phyloP scores from a whole-genome alignment of 1,284 basidiomycete genomes.

The Irpex sp. region DNA sequence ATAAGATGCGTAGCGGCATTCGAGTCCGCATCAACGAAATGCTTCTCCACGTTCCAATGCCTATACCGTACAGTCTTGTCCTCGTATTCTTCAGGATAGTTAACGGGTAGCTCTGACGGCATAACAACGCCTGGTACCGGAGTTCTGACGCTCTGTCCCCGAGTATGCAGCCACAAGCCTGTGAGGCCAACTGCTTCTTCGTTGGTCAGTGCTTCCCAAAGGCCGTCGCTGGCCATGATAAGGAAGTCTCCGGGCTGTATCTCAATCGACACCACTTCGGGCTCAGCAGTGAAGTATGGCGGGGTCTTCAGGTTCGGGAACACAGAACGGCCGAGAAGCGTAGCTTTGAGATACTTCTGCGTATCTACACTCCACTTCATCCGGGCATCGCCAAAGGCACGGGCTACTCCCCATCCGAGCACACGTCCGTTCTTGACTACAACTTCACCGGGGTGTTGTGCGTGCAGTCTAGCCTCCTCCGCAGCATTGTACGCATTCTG shows the following conservation, averaged over 20 bases:
- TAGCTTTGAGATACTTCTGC: slow-evolving; percentile 30
- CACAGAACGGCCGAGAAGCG: slow-evolving; percentile 30
- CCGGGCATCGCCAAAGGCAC: slow-evolving; percentile 49
- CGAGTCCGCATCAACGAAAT: slow-evolving; percentile 40
- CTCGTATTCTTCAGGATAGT: slow-evolving; percentile 7
- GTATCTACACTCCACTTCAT: slow-evolving; percentile 42
- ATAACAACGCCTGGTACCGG: not conserved
- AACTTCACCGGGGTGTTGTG: slow-evolving; percentile 36
- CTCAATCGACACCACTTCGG: slow-evolving; percentile 39
- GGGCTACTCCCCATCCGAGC: slow-evolving; percentile 40
- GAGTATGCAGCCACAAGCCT: slow-evolving; percentile 41
- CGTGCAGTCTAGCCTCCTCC: slow-evolving; percentile 35
- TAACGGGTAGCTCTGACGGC: not conserved
- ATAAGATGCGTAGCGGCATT: slow-evolving; percentile 54
- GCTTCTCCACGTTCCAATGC: slow-evolving; percentile 39
- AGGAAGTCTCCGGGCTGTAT: slow-evolving; percentile 49
- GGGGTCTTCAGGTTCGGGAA: slow-evolving; percentile 34
- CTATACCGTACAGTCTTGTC: slow-evolving; percentile 23
- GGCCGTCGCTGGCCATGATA: slow-evolving; percentile 53
- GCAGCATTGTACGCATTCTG: slow-evolving; percentile 43
- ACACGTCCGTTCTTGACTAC: slow-evolving; percentile 38
- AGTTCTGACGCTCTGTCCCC: not conserved
- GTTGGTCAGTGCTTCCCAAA: slow-evolving; percentile 57
- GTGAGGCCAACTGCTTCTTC: slow-evolving; percentile 59
- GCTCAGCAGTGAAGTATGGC: slow-evolving; percentile 57